Evolutionary conservation across 2,329 filamentous ascomycete species (phyloP), one percentile per base, ranked within the genome.

Genomic region (Penicillium sp.): DNA sequence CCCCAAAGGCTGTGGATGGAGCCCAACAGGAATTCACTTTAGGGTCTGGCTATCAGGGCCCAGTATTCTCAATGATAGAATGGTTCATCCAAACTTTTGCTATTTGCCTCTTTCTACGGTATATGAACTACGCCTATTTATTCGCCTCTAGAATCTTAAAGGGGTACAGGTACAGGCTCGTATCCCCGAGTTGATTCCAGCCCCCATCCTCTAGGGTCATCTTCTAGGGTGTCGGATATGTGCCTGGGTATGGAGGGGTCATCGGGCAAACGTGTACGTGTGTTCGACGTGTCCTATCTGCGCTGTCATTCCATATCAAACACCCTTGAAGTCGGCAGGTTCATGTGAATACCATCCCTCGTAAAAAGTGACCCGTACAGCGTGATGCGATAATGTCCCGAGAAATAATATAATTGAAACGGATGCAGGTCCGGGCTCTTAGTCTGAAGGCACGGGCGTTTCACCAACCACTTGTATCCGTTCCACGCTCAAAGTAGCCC

Each of bases 331-430:
- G 21, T 47, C 42, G 29, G 27, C 21, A 15, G 25, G 19, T 27
- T 43, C 53, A 53, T 29, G 39, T 50, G 57, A 49, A 49, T 54
- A 25, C 5, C n/a, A 35, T 35, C 45, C 45, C 19, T 48, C 17
- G 12, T 15, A 35, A 3, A 25, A 13, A 35, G 2, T 48, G 45
- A 25, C 45, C 29, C 15, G 15, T 48, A 48, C 29, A 35, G 19
- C 31, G 42, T 44, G 49, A 57, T 52, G 51, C 48, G 23, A 53
- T 57, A 19, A 50, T 51, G 17, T 27, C 43, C 44, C 12, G 39
- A 50, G 51, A 33, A 33, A 55, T 42, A 54, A 57, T 62, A 42
- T 58, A 51, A 48, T 45, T 63, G 60, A 66, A 66, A 64, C 62
- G 53, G 39, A 43, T 47, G 45, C 44, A 53, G 48, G 44, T 55